A percentile compares a stretch with the other conserved stretches of the same genome.
Evolutionary conservation across 805 yeast genomes (phyloP).

Genomic region (Jamesozyma piceae): DNA sequence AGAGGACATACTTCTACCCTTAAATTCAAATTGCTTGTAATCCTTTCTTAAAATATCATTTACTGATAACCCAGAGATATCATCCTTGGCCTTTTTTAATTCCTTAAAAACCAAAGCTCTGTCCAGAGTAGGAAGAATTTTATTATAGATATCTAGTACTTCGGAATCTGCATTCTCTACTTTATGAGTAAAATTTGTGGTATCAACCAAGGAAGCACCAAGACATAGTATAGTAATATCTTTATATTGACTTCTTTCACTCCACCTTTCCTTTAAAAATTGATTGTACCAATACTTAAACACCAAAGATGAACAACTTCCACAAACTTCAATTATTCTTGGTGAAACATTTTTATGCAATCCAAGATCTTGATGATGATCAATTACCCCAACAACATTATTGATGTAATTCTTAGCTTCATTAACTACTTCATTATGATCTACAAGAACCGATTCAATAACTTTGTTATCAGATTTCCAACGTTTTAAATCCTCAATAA

Average conservation of each 20-base stretch:
- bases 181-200: conserved; percentile 54
- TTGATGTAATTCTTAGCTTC: conserved; percentile 26
- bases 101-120: conserved; percentile 23
- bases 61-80: conserved; percentile 51
- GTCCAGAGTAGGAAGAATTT: conserved; percentile 14
- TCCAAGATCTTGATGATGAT: conserved; percentile 77
- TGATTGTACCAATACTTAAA: conserved; percentile 46
- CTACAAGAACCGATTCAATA: conserved; percentile 57
- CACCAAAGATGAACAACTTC: conserved; percentile 75
- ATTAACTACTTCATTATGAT: conserved; percentile 67
- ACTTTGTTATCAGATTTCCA: conserved; percentile 9
- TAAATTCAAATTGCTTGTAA: conserved; percentile 58
- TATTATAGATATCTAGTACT: conserved; percentile 35
- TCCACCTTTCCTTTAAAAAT: not conserved
- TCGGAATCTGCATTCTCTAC: conserved; percentile 51
- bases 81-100: conserved; percentile 45
- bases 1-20: conserved; percentile 18
- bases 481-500: conserved; percentile 53
- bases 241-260: not conserved
- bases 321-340: conserved; percentile 49
- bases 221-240: conserved; percentile 41
- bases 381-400: conserved; percentile 55
- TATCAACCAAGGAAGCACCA: conserved; percentile 71
- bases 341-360: conserved; percentile 46
- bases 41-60: conserved; percentile 69